Base-by-base conservation (phyloP, 805 yeast genomes). In the Sugiyamaella qingdaonensis region DNA sequence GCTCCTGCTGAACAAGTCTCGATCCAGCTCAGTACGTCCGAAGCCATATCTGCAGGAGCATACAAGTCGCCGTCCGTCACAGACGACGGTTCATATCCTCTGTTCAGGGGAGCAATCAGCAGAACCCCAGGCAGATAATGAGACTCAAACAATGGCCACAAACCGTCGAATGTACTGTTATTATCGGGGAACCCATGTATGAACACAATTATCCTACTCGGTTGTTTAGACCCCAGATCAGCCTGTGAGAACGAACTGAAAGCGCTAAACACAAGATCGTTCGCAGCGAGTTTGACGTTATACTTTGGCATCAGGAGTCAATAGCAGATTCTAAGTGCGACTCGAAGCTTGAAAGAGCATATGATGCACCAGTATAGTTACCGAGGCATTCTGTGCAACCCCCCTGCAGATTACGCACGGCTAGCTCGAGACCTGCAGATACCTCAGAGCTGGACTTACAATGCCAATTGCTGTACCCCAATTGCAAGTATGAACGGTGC, bases 131-230 rank as follows among this genome's bases (percentile, higher is more conserved):
- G 48, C 24, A 63, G 58, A 34, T 51, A 54, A 11, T 49, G 32
- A 13, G 39, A 41, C 16, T 46, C 54, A 4, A 61, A 39, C 14
- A 42, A 10, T 8, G 54, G 51, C 58, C 58, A 53, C 5, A 54
- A 27, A n/a, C 50, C 56, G 21, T 51, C 42, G 57, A 58, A 63
- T 7, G 65, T 56, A n/a, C 48, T 34, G 14, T 53, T 52, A 52
- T 49, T 50, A 46, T 64, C 67, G 2, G 67, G 67, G 51, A 64
- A 64, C 10, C 67, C 67, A 45, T 64, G 67, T 14, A 62, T 52
- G 42, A 64, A 53, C 14, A 63, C 37, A 10, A 62, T 47, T 24
- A 60, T 21, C 29, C 35, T 29, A 9, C 21, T 35, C 5, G 54
- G 54, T 14, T 13, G 14, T 27, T 8, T 24, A 9, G n/a, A 10